Base-by-base conservation (phyloP, 805 yeast genomes). In the Starmerella cellae region DNA sequence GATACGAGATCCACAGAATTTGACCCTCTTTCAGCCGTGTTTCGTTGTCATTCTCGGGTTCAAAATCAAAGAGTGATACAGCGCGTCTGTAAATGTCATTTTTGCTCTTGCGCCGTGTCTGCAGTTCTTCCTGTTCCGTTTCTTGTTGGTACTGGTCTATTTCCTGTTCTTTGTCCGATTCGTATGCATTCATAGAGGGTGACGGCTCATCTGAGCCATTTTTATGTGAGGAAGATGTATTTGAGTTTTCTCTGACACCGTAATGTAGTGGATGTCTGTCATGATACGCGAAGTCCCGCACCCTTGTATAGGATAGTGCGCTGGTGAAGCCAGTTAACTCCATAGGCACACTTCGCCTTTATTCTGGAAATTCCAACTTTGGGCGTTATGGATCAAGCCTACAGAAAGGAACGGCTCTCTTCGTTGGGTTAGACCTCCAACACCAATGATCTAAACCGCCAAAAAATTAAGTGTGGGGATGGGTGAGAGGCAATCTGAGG, bases 11-110 rank as follows among this genome's bases (percentile, higher is more conserved):
- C 73, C 85, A 79, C 2, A 91, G 74, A 13, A 74, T 60, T 61
- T 91, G 96, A 28, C 95, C 94, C 53, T 80, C 93, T 13, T 56
- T 62, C 26, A 91, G 64, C 10, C 70, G 73, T 35, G 87, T 74
- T 56, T 91, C 99, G 60, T 91, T 91, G 53, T 84, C 95, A 60
- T 91, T 91, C 58, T 91, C 97, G 0, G 97, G 95, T 34, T 65
- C 70, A 57, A 91, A 91, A 53, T 87, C 88, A 58, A 84, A 91
- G 36, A 91, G 59, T 1, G 96, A 96, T 22, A 85, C 66, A 0
- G 97, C 98, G 43, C 73, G 68, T 46, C 75, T 64, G 55, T 70
- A 67, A n/a, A 69, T 63, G 48, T 68, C 73, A 48, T 61, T 64
- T 27, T 32, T 26, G 33, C 20, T 31, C 13, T 31, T 31, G n/a